Percentiles rank a stretch among this genome's conserved stretches.
These are phyloP conservation scores for Globisporangium echinulatum DNA, from an alignment of 352 stramenopile genomes.

Conservation along the genomic window DNA sequence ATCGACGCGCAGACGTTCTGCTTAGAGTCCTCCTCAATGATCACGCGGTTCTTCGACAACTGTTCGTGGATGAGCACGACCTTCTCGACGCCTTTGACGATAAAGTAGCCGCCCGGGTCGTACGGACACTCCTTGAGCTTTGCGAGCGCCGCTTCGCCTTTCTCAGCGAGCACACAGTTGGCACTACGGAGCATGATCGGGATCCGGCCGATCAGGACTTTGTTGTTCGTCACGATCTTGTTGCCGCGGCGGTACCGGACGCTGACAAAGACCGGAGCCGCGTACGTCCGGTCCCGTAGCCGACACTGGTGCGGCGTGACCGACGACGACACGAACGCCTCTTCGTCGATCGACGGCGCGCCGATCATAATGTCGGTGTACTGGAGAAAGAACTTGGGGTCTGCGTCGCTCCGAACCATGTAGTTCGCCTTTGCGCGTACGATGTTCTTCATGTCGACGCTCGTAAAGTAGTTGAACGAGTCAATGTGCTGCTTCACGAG, in stretches of 20 bases:
- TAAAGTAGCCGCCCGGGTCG: slow-evolving; percentile 99
- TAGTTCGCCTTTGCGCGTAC: slow-evolving; percentile 92
- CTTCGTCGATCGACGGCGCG: slow-evolving; percentile 95
- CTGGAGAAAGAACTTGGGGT: slow-evolving; percentile 98
- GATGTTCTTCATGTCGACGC: slow-evolving; percentile 98
- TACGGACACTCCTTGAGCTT: slow-evolving; percentile 99
- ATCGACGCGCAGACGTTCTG: slow-evolving; percentile 92
- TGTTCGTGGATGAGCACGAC: slow-evolving; percentile 99
- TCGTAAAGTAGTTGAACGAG: slow-evolving; percentile 99
- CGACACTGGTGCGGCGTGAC: slow-evolving; percentile 98
- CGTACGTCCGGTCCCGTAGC: slow-evolving; percentile 98
- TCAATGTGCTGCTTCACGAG: slow-evolving; percentile 99
- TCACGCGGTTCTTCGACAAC: slow-evolving; percentile 99
- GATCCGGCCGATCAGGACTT: slow-evolving; percentile 93
- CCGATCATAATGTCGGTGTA: slow-evolving; percentile 99
- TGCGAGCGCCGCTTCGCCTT: slow-evolving; percentile 92
- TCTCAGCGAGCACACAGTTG: slow-evolving; percentile 95
- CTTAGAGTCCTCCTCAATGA: slow-evolving; percentile 96
- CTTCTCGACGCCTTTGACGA: slow-evolving; percentile 98
- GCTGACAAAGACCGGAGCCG: slow-evolving; percentile 98
- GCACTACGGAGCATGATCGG: slow-evolving; percentile 98
- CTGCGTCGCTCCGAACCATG: slow-evolving; percentile 88
- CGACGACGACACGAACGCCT: slow-evolving; percentile 89
- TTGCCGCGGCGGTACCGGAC: slow-evolving; percentile 96
- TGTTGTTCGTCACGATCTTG: slow-evolving; percentile 98